Evolutionary conservation across 2,329 filamentous ascomycete genomes (phyloP).

Genomic region (Cladosporium cucumerinum): DNA sequence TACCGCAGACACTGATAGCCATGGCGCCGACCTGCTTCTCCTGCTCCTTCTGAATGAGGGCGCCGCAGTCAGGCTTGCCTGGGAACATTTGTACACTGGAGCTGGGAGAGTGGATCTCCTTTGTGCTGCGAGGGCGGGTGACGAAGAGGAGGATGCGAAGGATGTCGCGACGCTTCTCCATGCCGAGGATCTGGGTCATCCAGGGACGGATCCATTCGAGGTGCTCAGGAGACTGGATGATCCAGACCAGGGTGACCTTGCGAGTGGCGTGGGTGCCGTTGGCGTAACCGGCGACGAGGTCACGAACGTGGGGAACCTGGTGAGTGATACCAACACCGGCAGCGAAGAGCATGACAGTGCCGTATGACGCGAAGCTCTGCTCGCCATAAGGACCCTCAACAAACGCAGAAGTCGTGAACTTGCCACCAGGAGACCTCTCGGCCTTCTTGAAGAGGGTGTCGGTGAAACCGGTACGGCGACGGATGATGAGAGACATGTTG

Average conservation of each 20-base stretch:
- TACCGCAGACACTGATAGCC: constrained; percentile 77
- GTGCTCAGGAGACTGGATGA: constrained; percentile 83
- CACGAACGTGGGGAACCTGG: constrained; percentile 81
- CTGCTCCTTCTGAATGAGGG: constrained; percentile 78
- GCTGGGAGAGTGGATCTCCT: constrained; percentile 72
- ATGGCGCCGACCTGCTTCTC: constrained; percentile 81
- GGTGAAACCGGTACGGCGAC: constrained; percentile 84
- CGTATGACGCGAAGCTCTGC: constrained; percentile 86
- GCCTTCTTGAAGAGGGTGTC: constrained; percentile 73
- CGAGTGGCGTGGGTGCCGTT: constrained; percentile 75
- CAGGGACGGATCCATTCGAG: constrained; percentile 92
- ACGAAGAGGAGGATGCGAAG: constrained; percentile 87
- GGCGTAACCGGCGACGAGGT: constrained; percentile 55
- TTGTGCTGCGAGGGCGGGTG: constrained; percentile 79
- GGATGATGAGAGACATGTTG: constrained; percentile 77
- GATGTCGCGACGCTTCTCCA: constrained; percentile 77
- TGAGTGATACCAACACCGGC: constrained; percentile 95
- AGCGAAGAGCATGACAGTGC: constrained; percentile 84
- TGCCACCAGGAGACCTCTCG: constrained; percentile 48
- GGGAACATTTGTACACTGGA: constrained; percentile 87
- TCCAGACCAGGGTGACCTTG: constrained; percentile 82
- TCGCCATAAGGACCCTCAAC: constrained; percentile 84
- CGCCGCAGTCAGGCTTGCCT: constrained; percentile 77
- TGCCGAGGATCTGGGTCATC: constrained; percentile 79
- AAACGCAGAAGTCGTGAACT: constrained; percentile 65